phyloP scores from a whole-genome alignment of 1,284 basidiomycete genomes.

The Hemileia vastatrix region DNA sequence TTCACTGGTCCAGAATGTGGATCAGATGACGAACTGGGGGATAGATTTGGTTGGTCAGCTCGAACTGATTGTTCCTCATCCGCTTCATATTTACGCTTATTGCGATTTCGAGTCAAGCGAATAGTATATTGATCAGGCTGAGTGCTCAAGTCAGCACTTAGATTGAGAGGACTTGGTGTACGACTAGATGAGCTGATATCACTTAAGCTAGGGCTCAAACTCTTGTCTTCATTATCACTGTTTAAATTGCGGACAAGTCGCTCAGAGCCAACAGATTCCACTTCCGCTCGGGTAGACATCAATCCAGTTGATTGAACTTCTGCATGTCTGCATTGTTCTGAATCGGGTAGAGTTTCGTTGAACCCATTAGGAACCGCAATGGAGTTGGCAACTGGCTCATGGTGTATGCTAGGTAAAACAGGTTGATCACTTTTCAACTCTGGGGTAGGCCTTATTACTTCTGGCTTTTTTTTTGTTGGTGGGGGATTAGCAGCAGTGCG shows the following conservation, averaged over 20 bases:
- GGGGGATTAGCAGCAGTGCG: no score
- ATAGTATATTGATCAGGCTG: no score
- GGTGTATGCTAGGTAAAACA: slow-evolving; percentile 51
- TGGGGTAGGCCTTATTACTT: slow-evolving; percentile 35
- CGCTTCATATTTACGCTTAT: no score
- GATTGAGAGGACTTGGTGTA: slow-evolving; percentile 72
- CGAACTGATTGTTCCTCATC: no score
- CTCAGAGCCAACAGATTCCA: slow-evolving; percentile 24
- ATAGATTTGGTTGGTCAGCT: no score
- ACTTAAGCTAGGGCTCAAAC: slow-evolving; percentile 74
- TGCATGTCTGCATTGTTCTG: slow-evolving; percentile 23
- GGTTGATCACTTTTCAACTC: slow-evolving; percentile 25
- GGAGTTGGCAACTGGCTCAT: slow-evolving; percentile 29
- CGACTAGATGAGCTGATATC: slow-evolving; percentile 73
- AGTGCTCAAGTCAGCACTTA: no score
- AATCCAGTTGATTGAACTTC: slow-evolving; percentile 3
- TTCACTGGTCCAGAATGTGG: slow-evolving; percentile 46
- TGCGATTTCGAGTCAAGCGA: no score
- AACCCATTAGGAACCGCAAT: slow-evolving; percentile 15
- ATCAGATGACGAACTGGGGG: no score
- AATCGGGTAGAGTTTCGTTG: slow-evolving; percentile 32
- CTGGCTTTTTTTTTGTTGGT: slow-evolving; percentile 27
- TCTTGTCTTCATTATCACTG: slow-evolving; percentile 63
- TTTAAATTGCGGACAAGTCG: slow-evolving; percentile 1
- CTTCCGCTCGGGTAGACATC: neutral